Evolutionary conservation across 2,329 filamentous ascomycete species (phyloP).

Genomic region (Aspergillus brunneoviolaceus): DNA sequence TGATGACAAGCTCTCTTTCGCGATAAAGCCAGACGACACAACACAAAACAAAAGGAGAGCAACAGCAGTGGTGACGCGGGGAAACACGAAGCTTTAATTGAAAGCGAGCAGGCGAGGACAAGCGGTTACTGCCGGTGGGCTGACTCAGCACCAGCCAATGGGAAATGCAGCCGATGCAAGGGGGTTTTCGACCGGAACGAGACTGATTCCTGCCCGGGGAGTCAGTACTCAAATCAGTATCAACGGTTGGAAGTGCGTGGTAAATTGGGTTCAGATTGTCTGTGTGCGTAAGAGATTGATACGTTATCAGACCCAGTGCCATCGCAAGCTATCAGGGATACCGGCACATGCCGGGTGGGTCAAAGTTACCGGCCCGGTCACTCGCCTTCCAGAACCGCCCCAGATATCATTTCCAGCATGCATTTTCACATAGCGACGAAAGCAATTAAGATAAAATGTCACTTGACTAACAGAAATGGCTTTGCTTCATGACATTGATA

Average conservation of each 20-base stretch:
- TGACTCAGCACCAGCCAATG: not conserved
- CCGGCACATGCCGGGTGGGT: not conserved
- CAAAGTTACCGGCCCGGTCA: not conserved
- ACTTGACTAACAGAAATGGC: too few species aligned
- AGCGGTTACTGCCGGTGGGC: not conserved
- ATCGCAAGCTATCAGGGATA: not conserved
- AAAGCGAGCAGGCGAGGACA: not conserved
- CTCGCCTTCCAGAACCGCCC: not conserved
- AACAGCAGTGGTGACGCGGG: not conserved
- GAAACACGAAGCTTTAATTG: not conserved
- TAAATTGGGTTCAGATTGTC: too few species aligned
- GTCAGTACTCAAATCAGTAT: not conserved
- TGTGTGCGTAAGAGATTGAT: too few species aligned
- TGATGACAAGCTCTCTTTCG: conserved; percentile 16
- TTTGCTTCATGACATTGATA: too few species aligned
- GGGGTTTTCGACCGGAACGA: not conserved
- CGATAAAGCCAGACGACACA: not conserved
- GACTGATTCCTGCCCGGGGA: not conserved
- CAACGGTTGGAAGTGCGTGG: too few species aligned
- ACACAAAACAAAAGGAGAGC: not conserved
- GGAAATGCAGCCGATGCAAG: not conserved
- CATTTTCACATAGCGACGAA: too few species aligned
- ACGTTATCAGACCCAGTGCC: too few species aligned
- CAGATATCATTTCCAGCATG: not conserved
- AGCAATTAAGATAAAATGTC: too few species aligned